These are phyloP conservation scores for Backusella circina DNA, from an alignment of 192 early-diverging fungal genomes.

Conservation along the genomic window DNA sequence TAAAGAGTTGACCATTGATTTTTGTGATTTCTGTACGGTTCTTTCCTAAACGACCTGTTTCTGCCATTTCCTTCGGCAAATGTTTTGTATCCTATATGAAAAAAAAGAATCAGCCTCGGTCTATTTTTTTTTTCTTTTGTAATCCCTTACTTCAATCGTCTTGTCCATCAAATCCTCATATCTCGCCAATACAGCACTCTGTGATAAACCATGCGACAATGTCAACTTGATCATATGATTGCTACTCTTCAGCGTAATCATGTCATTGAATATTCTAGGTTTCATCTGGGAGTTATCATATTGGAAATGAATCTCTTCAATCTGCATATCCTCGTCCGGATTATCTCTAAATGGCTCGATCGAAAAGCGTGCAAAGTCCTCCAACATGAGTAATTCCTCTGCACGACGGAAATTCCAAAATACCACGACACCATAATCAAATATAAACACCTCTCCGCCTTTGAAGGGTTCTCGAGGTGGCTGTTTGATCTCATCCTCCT, in stretches of 20 bases:
- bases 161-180: slow-evolving; percentile 61
- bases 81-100: slow-evolving; percentile 47
- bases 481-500: background rate
- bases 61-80: slow-evolving; percentile 54
- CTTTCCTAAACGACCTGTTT: slow-evolving; percentile 52
- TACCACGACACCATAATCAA: slow-evolving; percentile 58
- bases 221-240: slow-evolving; percentile 63
- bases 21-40: slow-evolving; percentile 48
- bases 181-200: slow-evolving; percentile 54
- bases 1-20: slow-evolving; percentile 61
- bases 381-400: slow-evolving; percentile 46
- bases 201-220: slow-evolving; percentile 51
- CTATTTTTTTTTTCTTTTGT: background rate
- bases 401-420: slow-evolving; percentile 57
- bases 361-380: slow-evolving; percentile 39
- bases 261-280: slow-evolving; percentile 81
- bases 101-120: background rate
- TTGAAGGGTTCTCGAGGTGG: slow-evolving; percentile 28
- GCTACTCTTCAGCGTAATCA: slow-evolving; percentile 71
- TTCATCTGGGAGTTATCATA: slow-evolving; percentile 61
- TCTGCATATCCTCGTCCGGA: slow-evolving; percentile 52
- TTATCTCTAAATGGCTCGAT: slow-evolving; percentile 38
- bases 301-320: slow-evolving; percentile 80
- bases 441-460: slow-evolving; percentile 55
- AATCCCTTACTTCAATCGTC: slow-evolving; percentile 46